These are phyloP conservation scores for Ophioceras dolichostomum DNA, from an alignment of 2,329 filamentous ascomycete genomes.

Conservation along the genomic window DNA sequence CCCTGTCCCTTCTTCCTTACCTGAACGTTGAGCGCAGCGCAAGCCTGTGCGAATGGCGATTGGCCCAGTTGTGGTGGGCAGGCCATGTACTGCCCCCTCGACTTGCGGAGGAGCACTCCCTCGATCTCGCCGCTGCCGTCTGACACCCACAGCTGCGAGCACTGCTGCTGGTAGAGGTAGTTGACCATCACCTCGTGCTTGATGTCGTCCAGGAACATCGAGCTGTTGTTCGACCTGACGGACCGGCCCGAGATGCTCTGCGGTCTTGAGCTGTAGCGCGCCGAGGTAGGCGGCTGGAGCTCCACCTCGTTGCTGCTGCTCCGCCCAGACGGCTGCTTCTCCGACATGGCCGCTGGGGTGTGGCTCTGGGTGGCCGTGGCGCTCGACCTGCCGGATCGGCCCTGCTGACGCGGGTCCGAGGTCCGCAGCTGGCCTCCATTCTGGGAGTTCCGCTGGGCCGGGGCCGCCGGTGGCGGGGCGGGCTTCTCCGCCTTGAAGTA, in stretches of 20 bases:
- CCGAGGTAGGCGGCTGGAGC: conserved; percentile 34
- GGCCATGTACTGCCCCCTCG: conserved; percentile 57
- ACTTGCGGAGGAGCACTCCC: conserved; percentile 60
- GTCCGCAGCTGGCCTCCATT: conserved; percentile 6
- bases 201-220: conserved; percentile 54
- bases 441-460: no score
- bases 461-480: conserved; percentile 4
- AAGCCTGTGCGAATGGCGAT: conserved; percentile 52
- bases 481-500: conserved; percentile 49
- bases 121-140: conserved; percentile 57
- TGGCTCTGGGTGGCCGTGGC: conserved; percentile 10
- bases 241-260: conserved; percentile 38
- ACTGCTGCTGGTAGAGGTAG: conserved; percentile 72
- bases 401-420: not conserved
- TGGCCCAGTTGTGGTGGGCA: conserved; percentile 53
- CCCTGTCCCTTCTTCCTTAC: conserved; percentile 30
- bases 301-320: conserved; percentile 28
- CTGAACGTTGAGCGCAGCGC: conserved; percentile 58
- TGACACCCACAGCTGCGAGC: conserved; percentile 60
- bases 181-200: conserved; percentile 78
- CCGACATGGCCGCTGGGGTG: conserved; percentile 19
- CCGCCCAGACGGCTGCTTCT: conserved; percentile 20
- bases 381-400: conserved; percentile 1
- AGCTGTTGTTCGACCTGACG: conserved; percentile 33
- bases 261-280: conserved; percentile 35